phyloP scores from a whole-genome alignment of 78 protist genomes.

The Emiliania huxleyi region DNA sequence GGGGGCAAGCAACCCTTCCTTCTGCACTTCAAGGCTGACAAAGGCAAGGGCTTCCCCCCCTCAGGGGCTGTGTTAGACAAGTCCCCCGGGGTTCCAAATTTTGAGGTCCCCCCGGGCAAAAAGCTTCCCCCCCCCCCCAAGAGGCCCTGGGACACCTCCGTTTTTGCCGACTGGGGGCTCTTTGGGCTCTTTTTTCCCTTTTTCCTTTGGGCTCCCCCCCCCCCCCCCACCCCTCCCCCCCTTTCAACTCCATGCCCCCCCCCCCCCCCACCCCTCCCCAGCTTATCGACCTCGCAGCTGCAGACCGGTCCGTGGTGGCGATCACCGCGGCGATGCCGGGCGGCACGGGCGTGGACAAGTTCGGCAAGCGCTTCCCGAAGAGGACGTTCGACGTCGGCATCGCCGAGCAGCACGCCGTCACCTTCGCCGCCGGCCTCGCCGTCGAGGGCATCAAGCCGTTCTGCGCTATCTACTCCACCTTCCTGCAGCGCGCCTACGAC shows the following conservation, averaged over 20 bases:
- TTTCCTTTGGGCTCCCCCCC: too few species aligned
- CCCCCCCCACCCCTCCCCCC: too few species aligned
- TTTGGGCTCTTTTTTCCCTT: neutral
- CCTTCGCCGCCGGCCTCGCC: conserved; percentile 46
- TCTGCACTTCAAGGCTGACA: conserved; percentile 36
- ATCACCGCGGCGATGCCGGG: conserved; percentile 54
- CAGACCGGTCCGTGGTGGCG: conserved; percentile 11
- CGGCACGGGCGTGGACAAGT: conserved; percentile 46
- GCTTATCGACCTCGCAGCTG: neutral
- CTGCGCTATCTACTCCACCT: conserved; percentile 57
- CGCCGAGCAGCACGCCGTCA: conserved; percentile 51
- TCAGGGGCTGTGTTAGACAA: conserved; percentile 29
- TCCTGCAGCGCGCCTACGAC: conserved; percentile 49
- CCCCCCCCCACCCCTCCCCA: too few species aligned
- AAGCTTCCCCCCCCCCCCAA: neutral
- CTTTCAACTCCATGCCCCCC: too few species aligned
- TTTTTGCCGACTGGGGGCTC: conserved; percentile 32
- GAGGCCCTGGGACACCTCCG: conserved; percentile 33
- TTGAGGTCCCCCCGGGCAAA: conserved; percentile 32
- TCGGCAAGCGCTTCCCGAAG: conserved; percentile 44
- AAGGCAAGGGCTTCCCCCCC: conserved; percentile 39
- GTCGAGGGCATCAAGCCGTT: conserved; percentile 47
- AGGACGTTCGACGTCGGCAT: conserved; percentile 40
- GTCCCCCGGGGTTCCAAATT: conserved; percentile 28
- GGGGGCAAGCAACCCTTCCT: conserved; percentile 8